Evolutionary conservation across 768 basidiomycete species (phyloP), one percentile per base, ranked within the genome.

Genomic region (Leccinum subgranulosum): DNA sequence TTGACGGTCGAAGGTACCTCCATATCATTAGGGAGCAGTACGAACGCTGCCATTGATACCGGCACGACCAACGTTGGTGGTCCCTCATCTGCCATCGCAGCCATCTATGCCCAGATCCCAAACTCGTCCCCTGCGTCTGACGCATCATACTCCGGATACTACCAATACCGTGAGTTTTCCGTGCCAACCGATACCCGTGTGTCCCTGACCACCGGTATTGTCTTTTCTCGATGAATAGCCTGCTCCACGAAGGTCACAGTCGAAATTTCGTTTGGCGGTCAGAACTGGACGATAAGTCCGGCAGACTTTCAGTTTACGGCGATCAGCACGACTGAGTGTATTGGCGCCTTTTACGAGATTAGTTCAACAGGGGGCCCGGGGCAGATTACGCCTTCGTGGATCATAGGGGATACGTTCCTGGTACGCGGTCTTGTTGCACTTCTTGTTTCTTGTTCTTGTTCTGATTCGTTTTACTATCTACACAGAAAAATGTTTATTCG

Each of bases 61-160:
- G 84, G 84, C 28, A 86, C 84, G 2, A 86, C 85, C 25, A 74
- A 85, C 57, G 78, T 86, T 41, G 83, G 76, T 10, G 85, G 78
- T 1, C 84, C 84, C 0, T 15, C 73, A 4, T 58, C 57, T 11
- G 66, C 71, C n/a, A 73, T 82, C 17, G 27, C 62, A 33, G 66
- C 68, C 10, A 73, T 86, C 57, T 85, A 78, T 59, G 69, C 73
- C 11, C 73, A 77, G 53, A 79, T 86, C 58, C 70, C 76, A n/a
- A 72, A 73, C 19, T 72, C 81, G 1, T 57, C 66, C 12, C 66
- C 76, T 1, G 73, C 76, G 41, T 65, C 71, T 6, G 73, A 74
- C 25, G 5, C 23, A 4, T 25, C 58, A 6, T 79, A 74, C 59
- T 23, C 65, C 15, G 84, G 83, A 11, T 84, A 83, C 69, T 86